These are phyloP conservation scores for Candida loeiensis DNA, from an alignment of 805 yeast genomes.

Conservation along the genomic window DNA sequence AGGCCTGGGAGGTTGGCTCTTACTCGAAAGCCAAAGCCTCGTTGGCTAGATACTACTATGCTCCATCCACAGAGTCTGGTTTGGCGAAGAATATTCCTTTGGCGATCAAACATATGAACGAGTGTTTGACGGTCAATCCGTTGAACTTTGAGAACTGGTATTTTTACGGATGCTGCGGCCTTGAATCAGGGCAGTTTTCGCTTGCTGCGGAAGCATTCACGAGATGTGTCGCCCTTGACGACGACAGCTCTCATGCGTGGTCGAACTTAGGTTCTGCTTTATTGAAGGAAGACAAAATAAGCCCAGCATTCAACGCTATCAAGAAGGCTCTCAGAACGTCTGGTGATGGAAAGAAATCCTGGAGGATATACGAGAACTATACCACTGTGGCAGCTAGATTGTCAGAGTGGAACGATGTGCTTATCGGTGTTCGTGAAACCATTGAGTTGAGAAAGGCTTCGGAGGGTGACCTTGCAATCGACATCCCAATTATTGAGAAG, in stretches of 20 bases:
- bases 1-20: constrained; percentile 82
- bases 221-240: constrained; percentile 83
- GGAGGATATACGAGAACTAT: constrained; percentile 91
- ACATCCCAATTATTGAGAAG: constrained; percentile 70
- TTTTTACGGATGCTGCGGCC: constrained; percentile 85
- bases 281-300: constrained; percentile 56
- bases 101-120: constrained; percentile 68
- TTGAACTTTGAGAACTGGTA: constrained; percentile 81
- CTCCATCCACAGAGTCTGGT: constrained; percentile 58
- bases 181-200: constrained; percentile 67
- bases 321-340: constrained; percentile 72
- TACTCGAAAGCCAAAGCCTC: constrained; percentile 86
- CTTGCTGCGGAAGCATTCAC: constrained; percentile 90
- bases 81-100: constrained; percentile 45
- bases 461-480: constrained; percentile 63
- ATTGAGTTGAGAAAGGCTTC: constrained; percentile 54
- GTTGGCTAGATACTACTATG: constrained; percentile 66
- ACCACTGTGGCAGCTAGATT: constrained; percentile 76
- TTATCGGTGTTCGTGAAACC: constrained; percentile 66
- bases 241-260: constrained; percentile 81
- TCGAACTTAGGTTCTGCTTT: constrained; percentile 84
- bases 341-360: constrained; percentile 62
- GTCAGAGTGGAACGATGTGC: constrained; percentile 85
- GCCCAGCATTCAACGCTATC: constrained; percentile 83
- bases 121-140: constrained; percentile 71